Evolutionary conservation across 345 rosid species (phyloP), one percentile per base, ranked within the genome.

Genomic region (Euphorbia peplus): DNA sequence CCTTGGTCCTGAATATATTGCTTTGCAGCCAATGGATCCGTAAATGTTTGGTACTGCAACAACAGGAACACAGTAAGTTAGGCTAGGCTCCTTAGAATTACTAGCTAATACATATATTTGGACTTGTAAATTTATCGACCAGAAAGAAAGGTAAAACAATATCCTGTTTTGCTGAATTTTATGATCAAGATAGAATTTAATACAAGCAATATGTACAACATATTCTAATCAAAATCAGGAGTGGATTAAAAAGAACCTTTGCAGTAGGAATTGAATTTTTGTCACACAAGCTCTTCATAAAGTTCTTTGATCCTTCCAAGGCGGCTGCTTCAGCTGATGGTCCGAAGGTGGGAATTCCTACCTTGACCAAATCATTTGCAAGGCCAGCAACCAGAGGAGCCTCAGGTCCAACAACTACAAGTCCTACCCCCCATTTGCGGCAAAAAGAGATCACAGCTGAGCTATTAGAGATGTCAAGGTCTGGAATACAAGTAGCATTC

Each of bases 281-380:
- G 80, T 85, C 89, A 63, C 97, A 95, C 68, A 95, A 83, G 72
- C 58, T 84, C 81, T 95, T 95, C 99, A 90, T 95, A 73, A 91
- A 91, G 80, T 87, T 81, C 80, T 95, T 95, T 61, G 99, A 95
- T 70, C 99, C 97, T 87, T 95, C 97, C 73, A 95, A 73, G 62
- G 95, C 96, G 64, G 97, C 99, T 51, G 99, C 99, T 82, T 91
- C 89, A 9, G 92, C 88, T 37, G 99, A 91, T 57, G 97, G 96
- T 9, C 99, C 99, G 66, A 91, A 91, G 14, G 96, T 83, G 30
- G 91, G 95, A 52, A 91, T 87, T 46, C 90, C 84, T 9, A 86
- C 90, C 61, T 83, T 75, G 26, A 77, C 85, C 13, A 93, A 71
- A 73, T 89, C 88, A 82, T 89, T 93, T 11, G 86, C 84, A 46